phyloP scores from a whole-genome alignment of 257 asterid species.

The Solanum bulbocastanum region DNA sequence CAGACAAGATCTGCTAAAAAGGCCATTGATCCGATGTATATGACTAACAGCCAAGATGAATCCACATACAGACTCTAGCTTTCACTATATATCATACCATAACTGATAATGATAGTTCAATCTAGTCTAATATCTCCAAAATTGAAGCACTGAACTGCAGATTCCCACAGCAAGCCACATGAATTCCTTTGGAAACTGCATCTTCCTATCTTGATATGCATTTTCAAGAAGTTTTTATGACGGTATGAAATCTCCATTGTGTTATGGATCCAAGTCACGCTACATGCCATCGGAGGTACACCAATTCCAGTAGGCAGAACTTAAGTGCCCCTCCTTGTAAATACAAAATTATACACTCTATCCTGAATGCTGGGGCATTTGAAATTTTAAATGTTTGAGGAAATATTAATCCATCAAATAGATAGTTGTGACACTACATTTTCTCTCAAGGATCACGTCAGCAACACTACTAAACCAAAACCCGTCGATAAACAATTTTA shows the following conservation, averaged over 20 bases:
- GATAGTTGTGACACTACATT: neutral
- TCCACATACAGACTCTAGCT: neutral
- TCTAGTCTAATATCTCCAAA: neutral
- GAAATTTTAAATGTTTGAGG: neutral
- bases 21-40: neutral
- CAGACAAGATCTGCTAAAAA: neutral
- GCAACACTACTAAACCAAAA: neutral
- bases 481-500: neutral
- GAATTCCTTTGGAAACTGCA: neutral
- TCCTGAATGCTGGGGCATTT: neutral
- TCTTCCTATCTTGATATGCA: neutral
- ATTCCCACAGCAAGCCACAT: neutral
- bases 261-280: neutral
- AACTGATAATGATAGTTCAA: neutral
- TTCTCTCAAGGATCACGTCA: neutral
- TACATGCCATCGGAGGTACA: neutral
- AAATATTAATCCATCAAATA: neutral
- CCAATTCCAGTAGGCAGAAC: neutral
- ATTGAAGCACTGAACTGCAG: neutral
- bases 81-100: neutral
- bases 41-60: neutral
- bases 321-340: neutral
- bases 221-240: neutral
- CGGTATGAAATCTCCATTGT: neutral
- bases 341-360: neutral